Evolutionary conservation across 805 yeast genomes (phyloP).

Genomic region (Millerozyma miso): DNA sequence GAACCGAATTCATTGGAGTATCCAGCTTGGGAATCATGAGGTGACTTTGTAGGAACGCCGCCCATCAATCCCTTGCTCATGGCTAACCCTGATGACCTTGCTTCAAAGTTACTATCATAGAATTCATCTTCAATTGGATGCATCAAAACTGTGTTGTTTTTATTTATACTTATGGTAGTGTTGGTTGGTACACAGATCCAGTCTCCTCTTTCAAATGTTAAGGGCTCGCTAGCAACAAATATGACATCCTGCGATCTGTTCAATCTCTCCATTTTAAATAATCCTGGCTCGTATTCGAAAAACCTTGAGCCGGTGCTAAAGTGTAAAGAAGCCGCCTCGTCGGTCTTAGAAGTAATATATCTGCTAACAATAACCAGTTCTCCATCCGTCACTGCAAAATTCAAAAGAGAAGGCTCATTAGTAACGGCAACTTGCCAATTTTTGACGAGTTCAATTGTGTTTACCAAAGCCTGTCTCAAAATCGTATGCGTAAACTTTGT

Average conservation of each 20-base stretch:
- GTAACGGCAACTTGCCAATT: constrained; percentile 71
- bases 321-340: constrained; percentile 95
- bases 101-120: constrained; percentile 63
- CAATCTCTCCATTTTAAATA: constrained; percentile 88
- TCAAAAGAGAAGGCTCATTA: constrained; percentile 70
- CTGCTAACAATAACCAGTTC: constrained; percentile 79
- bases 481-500: constrained; percentile 45
- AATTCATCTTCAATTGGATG: constrained; percentile 92
- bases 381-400: constrained; percentile 96
- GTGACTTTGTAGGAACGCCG: constrained; percentile 67
- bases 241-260: constrained; percentile 91
- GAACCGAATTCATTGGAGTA: constrained; percentile 16
- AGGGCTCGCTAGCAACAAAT: constrained; percentile 95
- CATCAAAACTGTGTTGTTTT: constrained; percentile 74
- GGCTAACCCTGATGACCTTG: constrained; percentile 77
- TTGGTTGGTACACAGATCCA: constrained; percentile 98
- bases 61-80: constrained; percentile 92
- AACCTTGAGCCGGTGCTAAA: constrained; percentile 92
- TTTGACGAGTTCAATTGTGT: constrained; percentile 71
- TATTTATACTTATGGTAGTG: constrained; percentile 73
- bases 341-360: constrained; percentile 82
- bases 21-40: constrained; percentile 2
- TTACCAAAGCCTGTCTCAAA: constrained; percentile 63
- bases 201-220: constrained; percentile 94
- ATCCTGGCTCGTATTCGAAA: constrained; percentile 85